Evolutionary conservation across 2,329 filamentous ascomycete genomes (phyloP).

Genomic region (Claviceps capensis): DNA sequence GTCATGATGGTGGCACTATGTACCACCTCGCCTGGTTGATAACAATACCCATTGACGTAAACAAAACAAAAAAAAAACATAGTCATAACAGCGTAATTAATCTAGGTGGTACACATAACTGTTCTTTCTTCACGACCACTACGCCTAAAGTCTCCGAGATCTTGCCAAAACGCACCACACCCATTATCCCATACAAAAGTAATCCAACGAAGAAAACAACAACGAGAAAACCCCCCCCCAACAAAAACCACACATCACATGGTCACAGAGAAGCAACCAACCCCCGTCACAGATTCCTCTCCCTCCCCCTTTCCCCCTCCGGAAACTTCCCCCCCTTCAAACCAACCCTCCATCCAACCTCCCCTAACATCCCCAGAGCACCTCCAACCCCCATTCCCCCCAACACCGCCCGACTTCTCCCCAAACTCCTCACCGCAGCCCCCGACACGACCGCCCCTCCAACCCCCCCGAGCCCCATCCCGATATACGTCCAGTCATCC

Average conservation of each 20-base stretch:
- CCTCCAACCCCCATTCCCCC: slow-evolving; percentile 35
- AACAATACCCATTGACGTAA: no score
- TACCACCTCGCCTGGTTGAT: no score
- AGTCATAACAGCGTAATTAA: no score
- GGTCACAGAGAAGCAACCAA: no score
- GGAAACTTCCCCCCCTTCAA: slow-evolving; percentile 28
- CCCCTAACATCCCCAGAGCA: slow-evolving; percentile 32
- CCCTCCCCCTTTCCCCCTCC: slow-evolving; percentile 10
- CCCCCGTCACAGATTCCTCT: neutral
- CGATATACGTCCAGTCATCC: slow-evolving; percentile 40
- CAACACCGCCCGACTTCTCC: slow-evolving; percentile 24
- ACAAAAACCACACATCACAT: neutral
- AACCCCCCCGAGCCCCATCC: slow-evolving; percentile 22
- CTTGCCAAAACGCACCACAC: no score
- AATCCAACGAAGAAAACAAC: neutral
- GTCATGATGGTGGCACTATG: no score
- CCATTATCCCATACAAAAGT: neutral
- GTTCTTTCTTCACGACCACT: no score
- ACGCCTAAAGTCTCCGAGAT: no score
- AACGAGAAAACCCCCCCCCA: no score
- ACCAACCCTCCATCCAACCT: slow-evolving; percentile 36
- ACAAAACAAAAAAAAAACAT: no score
- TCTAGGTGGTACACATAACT: no score
- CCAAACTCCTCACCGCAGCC: slow-evolving; percentile 15
- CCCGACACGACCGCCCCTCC: slow-evolving; percentile 16